Evolutionary conservation across 1,284 basidiomycete species (phyloP).

Genomic region (Pulveroboletus sp.): DNA sequence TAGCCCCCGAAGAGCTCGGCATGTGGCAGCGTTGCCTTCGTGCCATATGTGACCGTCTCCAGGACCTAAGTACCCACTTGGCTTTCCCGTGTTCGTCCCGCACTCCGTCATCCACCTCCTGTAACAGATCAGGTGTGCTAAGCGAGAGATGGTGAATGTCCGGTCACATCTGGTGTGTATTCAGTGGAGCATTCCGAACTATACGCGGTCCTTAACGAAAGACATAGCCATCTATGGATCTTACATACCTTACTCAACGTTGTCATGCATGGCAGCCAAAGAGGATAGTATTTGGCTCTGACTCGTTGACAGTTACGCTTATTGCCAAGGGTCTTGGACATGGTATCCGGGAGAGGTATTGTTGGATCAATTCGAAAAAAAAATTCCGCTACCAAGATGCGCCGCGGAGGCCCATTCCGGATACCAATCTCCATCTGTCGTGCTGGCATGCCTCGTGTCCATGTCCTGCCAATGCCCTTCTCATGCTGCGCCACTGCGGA

Average conservation of each 20-base stretch:
- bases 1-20: too few species aligned
- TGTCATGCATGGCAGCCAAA: too few species aligned
- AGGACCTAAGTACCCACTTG: too few species aligned
- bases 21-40: too few species aligned
- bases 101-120: too few species aligned
- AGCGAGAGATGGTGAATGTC: not conserved
- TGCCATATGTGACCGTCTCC: too few species aligned
- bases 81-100: too few species aligned
- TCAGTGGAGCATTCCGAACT: not conserved
- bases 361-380: not conserved
- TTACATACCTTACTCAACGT: not conserved
- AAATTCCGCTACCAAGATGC: not conserved
- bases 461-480: not conserved
- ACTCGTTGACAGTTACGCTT: not conserved
- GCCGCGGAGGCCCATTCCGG: too few species aligned
- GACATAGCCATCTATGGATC: too few species aligned
- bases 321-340: not conserved
- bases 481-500: not conserved
- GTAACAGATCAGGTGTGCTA: not conserved
- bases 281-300: too few species aligned
- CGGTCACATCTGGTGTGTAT: not conserved
- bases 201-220: not conserved
- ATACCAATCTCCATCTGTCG: not conserved
- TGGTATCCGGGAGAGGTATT: not conserved
- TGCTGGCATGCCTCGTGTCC: constrained; percentile 1